Evolutionary conservation across 805 yeast genomes (phyloP), one percentile per base, ranked within the genome.

Genomic region (Saccharomycopsis fermentans): DNA sequence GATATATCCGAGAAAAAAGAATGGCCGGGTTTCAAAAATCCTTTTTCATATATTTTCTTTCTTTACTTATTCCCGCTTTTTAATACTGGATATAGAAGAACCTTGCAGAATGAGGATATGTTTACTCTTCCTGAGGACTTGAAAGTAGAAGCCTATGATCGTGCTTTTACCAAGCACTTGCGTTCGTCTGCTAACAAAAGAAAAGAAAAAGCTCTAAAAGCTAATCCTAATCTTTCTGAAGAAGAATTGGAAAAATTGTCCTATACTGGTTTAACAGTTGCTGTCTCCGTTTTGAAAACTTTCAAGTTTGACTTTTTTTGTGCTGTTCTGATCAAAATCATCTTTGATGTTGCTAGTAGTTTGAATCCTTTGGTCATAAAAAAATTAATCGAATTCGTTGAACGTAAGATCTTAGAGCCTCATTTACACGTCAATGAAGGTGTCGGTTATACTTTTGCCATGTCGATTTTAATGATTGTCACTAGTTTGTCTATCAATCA

Each of bases 21-120:
- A 4, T 82, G 73, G 65, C 87, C 86, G 0, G 59, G 64, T 32
- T 63, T 66, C 12, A 39, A 39, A 17, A 77, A 77, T 55, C 55
- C 73, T 16, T 56, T 82, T 11, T 74, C 77, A 14, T 71, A 71
- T 63, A 53, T 75, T 0, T 79, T 82, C 64, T 82, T 86, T 67
- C 77, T 84, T 81, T 87, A 92, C 91, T 69, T 87, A 52, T 65
- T 71, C 27, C 90, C 90, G 0, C 64, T 87, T 47, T 70, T 87
- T 74, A 71, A 70, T 16, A 78, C 79, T 6, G 94, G 95, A 6
- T 87, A 87, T 69, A 84, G 81, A 68, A 75, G 94, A 66, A 85
- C 91, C 0, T 70, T 87, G 52, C 80, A 79, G 50, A 82, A 86
- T 1, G 77, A 79, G 54, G 94, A 87, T 69, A 67, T 86, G 63